A percentile compares a stretch with the other conserved stretches of the same genome.
phyloP scores from a whole-genome alignment of 2,329 filamentous ascomycete species.

The Colletotrichum orchidophilum region DNA sequence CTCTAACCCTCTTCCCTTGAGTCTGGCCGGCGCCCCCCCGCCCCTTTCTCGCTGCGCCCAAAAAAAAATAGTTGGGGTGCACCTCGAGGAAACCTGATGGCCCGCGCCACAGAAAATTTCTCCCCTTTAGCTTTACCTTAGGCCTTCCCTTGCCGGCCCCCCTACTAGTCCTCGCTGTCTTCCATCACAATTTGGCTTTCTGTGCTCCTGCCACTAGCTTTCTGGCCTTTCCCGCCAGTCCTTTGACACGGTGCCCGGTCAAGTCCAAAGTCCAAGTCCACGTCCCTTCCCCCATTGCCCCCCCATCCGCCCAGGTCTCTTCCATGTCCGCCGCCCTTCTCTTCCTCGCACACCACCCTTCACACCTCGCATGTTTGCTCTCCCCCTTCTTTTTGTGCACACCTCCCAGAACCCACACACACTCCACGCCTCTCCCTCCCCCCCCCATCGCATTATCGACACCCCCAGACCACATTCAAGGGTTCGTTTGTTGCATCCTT shows the following conservation, averaged over 20 bases:
- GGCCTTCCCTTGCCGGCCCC: conserved; percentile 30
- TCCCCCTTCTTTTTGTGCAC: conserved; percentile 39
- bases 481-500: conserved; percentile 36
- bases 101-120: conserved; percentile 32
- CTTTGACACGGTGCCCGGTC: conserved; percentile 4
- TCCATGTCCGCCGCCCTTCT: conserved; percentile 32
- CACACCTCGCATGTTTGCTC: conserved; percentile 36
- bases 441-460: conserved; percentile 53
- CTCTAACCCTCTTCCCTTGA: background rate
- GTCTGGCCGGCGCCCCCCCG: background rate
- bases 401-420: conserved; percentile 41
- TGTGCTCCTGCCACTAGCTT: conserved; percentile 7
- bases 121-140: conserved; percentile 30
- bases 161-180: conserved; percentile 10
- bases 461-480: conserved; percentile 43
- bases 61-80: background rate
- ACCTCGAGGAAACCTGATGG: conserved; percentile 1
- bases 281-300: conserved; percentile 14
- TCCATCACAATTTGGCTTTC: conserved; percentile 3
- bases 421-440: conserved; percentile 50
- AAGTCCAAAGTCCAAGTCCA: conserved; percentile 7
- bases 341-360: conserved; percentile 35
- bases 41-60: background rate
- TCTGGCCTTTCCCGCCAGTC: background rate
- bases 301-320: conserved; percentile 32